Base-by-base conservation (phyloP, 2,329 filamentous ascomycete species). In the Paecilomyces fulvus region DNA sequence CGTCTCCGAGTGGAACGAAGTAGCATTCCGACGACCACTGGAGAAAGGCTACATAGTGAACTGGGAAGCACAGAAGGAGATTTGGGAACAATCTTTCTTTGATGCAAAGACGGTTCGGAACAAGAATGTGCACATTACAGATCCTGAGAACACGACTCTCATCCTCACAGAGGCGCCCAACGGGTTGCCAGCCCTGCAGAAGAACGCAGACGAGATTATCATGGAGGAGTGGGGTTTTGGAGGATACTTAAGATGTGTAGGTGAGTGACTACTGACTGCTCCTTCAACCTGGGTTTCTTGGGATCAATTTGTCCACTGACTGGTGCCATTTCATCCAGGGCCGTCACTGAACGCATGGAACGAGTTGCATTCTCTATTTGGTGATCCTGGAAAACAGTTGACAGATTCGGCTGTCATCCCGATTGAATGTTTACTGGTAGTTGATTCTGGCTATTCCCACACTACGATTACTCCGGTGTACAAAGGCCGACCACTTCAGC, bases 221-320 rank as follows among this genome's bases (percentile, higher is more conserved):
- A 97, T 99, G 77, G 94, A 99, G 69, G 92, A 97, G 70, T 99
- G 94, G 76, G 90, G 90, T 2, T 99, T 99, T 73, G 83, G 87
- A 10, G 87, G 88, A 62, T 95, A 95, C 74, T 88, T 87, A 61
- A 84, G 94, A 59, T 86, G 83, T 56, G 77, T 89, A 61, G 89
- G 89, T 82, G 69, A 63, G 77, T 83, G 70, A 58, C 54, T 30
- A 9, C 20, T 17, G n/a, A 43, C 37, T 6, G 37, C 3, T 43
- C n/a, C 37, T 17, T 43, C 8, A n/a, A 17, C 8, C 7, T 20
- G 25, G 25, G 25, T 28, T 28, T 28, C 25, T 5, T 28, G 25
- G n/a, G 6, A 8, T n/a, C 14, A 43, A 43, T 20, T 17, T 9
- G 31, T 49, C 46, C 51, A 28, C 28, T 30, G 20, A 51, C 49